Base-by-base conservation (phyloP, 2,329 filamentous ascomycete species). In the Furcasterigmium sp. region DNA sequence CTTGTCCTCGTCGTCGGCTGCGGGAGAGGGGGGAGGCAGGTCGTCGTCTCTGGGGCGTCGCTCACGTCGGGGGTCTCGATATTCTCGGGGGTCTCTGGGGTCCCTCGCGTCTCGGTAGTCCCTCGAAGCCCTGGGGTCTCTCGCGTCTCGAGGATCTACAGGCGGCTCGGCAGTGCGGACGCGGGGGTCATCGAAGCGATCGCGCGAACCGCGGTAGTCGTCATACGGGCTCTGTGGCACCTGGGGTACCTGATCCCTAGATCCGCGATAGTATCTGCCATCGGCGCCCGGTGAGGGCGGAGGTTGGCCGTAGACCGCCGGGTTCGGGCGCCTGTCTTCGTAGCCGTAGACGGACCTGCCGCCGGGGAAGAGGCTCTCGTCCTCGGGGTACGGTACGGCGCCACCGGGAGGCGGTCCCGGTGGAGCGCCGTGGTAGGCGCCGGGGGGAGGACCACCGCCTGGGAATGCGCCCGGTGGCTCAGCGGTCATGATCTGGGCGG, bases 371-470 rank as follows among this genome's bases (percentile, higher is more conserved):
- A 69, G 65, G 51, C 57, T 61, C 53, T 50, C 58, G 18, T 57
- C 63, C 9, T 68, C 64, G n/a, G 65, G 65, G 48, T 69, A 68
- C 3, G 63, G 64, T 15, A 66, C 54, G 28, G 55, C 58, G 15
- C 32, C 32, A 20, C 56, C 45, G 25, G 17, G 20, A n/a, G 19
- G 13, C 13, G 20, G 28, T 9, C 23, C 23, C 23, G 23, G n/a
- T 14, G 18, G n/a, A 4, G 59, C 53, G 38, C 60, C 55, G 19
- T 63, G 58, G 25, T 55, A 45, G 9, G 56, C 54, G n/a, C 49
- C 48, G 17, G 49, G 53, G 10, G 62, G 59, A 6, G 21, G 50
- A 46, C 23, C 44, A 39, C 6, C 39, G 20, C 37, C 32, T 53
- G 47, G 21, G 15, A 20, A 26, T 9, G 37, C 25, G 18, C 39